A percentile compares a stretch with the other conserved stretches of the same genome.
These are phyloP conservation scores for Penicillium fuscoglaucum DNA, from an alignment of 2,329 filamentous ascomycete species.

Conservation along the genomic window DNA sequence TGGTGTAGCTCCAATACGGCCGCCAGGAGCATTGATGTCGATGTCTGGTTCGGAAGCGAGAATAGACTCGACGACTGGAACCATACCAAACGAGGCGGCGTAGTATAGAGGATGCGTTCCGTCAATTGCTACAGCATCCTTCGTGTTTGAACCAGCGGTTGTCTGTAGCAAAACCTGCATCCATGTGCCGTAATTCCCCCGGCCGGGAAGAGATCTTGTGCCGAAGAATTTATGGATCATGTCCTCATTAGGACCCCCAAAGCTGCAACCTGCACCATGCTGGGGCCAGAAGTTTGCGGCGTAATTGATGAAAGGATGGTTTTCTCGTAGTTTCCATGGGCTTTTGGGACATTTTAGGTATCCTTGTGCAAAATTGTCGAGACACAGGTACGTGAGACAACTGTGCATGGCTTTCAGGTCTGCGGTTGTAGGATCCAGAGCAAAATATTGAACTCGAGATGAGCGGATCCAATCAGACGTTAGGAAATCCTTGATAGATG, in stretches of 20 bases:
- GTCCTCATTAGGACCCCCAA: background rate
- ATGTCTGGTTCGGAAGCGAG: conserved; percentile 16
- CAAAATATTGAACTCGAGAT: conserved; percentile 19
- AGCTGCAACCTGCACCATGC: conserved; percentile 10
- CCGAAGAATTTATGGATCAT: conserved; percentile 19
- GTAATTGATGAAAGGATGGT: conserved; percentile 17
- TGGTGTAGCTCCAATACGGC: conserved; percentile 19
- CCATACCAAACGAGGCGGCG: conserved; percentile 23
- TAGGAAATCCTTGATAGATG: conserved; percentile 22
- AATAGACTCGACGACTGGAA: conserved; percentile 18
- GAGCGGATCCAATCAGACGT: conserved; percentile 22
- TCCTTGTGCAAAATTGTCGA: conserved; percentile 21
- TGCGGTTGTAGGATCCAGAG: conserved; percentile 15
- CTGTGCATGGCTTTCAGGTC: conserved; percentile 17
- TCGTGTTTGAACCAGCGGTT: background rate
- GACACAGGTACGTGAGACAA: conserved; percentile 20
- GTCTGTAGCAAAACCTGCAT: conserved; percentile 13
- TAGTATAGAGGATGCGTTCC: conserved; percentile 24
- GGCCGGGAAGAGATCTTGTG: conserved; percentile 11
- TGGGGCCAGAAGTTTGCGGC: conserved; percentile 19
- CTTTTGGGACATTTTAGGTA: conserved; percentile 1
- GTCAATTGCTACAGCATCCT: conserved; percentile 8
- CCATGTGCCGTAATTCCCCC: conserved; percentile 24
- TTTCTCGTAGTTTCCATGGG: background rate
- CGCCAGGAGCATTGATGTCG: conserved; percentile 22